Evolutionary conservation across 805 yeast species (phyloP).

Genomic region (Cyberlindnera galapagoensis): DNA sequence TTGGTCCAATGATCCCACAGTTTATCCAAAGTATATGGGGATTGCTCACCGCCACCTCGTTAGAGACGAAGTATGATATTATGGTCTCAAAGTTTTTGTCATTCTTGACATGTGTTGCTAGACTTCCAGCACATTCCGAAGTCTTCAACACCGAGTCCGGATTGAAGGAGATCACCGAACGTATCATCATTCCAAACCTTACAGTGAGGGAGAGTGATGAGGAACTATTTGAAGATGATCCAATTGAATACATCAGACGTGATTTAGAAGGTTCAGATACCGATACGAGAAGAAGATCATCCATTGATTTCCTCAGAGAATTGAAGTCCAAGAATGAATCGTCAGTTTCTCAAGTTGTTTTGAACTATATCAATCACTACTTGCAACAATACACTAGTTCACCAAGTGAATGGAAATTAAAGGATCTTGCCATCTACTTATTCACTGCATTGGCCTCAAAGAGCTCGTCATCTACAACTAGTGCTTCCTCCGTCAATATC

Average conservation of each 20-base stretch:
- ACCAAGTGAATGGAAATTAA: slow-evolving; percentile 66
- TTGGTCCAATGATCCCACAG: slow-evolving; percentile 66
- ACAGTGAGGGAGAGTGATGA: slow-evolving; percentile 81
- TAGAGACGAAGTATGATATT: slow-evolving; percentile 75
- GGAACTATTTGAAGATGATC: slow-evolving; percentile 95
- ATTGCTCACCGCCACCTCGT: slow-evolving; percentile 56
- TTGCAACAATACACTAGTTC: slow-evolving; percentile 43
- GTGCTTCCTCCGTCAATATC: slow-evolving; percentile 81
- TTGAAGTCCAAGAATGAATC: slow-evolving; percentile 73
- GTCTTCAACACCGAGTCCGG: slow-evolving; percentile 57
- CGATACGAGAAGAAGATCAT: slow-evolving; percentile 85
- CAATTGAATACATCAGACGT: slow-evolving; percentile 84
- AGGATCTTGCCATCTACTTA: slow-evolving; percentile 80
- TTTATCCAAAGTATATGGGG: slow-evolving; percentile 84
- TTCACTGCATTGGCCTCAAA: slow-evolving; percentile 89
- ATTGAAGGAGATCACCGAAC: slow-evolving; percentile 70
- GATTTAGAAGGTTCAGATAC: slow-evolving; percentile 94
- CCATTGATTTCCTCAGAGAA: slow-evolving; percentile 89
- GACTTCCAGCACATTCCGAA: slow-evolving; percentile 59
- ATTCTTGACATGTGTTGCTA: slow-evolving; percentile 76
- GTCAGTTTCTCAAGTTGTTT: slow-evolving; percentile 65
- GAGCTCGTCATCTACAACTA: slow-evolving; percentile 79
- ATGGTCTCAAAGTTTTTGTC: slow-evolving; percentile 75
- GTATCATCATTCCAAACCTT: slow-evolving; percentile 84
- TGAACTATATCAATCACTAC: slow-evolving; percentile 64